Base-by-base conservation (phyloP, 192 early-diverging fungal species). In the Gamsiella multidivaricata region DNA sequence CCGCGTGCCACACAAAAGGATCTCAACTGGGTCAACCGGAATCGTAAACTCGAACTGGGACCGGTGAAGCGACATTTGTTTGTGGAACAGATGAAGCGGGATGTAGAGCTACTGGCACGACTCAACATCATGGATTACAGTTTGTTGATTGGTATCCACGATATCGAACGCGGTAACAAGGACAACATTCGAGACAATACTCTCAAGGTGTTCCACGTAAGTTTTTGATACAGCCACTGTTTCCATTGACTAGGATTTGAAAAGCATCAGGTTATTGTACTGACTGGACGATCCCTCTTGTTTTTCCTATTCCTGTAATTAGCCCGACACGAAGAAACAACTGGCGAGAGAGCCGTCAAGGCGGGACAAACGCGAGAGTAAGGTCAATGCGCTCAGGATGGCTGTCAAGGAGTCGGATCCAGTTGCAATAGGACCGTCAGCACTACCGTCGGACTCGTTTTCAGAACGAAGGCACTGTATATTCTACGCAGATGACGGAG, bases 91-190 rank as follows among this genome's bases (percentile, higher is more conserved):
- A 82, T 96, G 63, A 88, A 95, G 53, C 81, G 84, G 26, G 98
- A 99, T 79, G 94, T 97, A 18, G 83, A 86, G 79, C 80, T 99
- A 47, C 78, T 92, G 54, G 81, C 85, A 32, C 84, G 86, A 39
- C 84, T 93, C 29, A 91, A 94, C 57, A 98, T 99, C 54, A 99
- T 99, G 98, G 98, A 99, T 81, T 99, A 99, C 82, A 97, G 95
- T 60, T 86, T 99, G 55, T 81, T 99, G 20, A 79, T 99, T 59
- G 98, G 98, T 8, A 87, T 95, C 33, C 96, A 98, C 72, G 94
- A 97, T 63, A 83, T 93, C 33, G 83, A 87, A 20, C 86, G 90
- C 31, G 96, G 94, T 33, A 97, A 98, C 81, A 85, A 83, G 26
- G 91, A 95, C 65, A 94, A 94, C 68, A 94, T 96, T 61, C 92